A percentile compares a stretch with the other conserved stretches of the same genome.
phyloP scores from a whole-genome alignment of 129 eudicot species.

The Silybum marianum region DNA sequence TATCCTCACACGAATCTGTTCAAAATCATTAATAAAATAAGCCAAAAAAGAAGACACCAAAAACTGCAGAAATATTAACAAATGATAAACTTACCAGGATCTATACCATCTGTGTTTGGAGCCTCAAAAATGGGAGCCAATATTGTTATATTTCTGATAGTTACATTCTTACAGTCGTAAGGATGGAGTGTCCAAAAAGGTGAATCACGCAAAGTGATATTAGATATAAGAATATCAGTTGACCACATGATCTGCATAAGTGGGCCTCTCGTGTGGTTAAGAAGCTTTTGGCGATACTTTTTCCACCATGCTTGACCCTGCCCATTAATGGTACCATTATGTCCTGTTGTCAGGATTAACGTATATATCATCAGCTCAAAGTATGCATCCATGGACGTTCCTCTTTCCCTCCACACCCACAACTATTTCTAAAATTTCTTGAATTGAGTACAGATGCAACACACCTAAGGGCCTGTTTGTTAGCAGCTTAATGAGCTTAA shows the following conservation, averaged over 20 bases:
- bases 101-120: constrained; percentile 87
- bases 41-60: not conserved
- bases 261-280: constrained; percentile 92
- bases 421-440: too few relatives aligned
- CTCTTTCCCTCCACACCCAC: too few relatives aligned
- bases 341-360: constrained; percentile 53
- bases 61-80: not conserved
- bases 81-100: constrained; percentile 51
- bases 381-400: constrained; percentile 43
- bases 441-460: too few relatives aligned
- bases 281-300: constrained; percentile 71
- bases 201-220: constrained; percentile 74
- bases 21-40: constrained; percentile 6
- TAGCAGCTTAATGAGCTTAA: too few relatives aligned
- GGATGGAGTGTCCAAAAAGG: constrained; percentile 91
- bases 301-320: constrained; percentile 99
- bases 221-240: constrained; percentile 60
- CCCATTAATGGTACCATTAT: constrained; percentile 95
- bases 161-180: constrained; percentile 74
- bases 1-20: constrained; percentile 93
- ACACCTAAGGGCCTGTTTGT: too few relatives aligned
- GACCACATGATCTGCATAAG: constrained; percentile 90
- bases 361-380: constrained; percentile 28
- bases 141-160: constrained; percentile 62
- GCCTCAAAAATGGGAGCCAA: constrained; percentile 66